Evolutionary conservation across 2,329 filamentous ascomycete genomes (phyloP), one percentile per base, ranked within the genome.

Genomic region (Gaeumannomyces sp.): DNA sequence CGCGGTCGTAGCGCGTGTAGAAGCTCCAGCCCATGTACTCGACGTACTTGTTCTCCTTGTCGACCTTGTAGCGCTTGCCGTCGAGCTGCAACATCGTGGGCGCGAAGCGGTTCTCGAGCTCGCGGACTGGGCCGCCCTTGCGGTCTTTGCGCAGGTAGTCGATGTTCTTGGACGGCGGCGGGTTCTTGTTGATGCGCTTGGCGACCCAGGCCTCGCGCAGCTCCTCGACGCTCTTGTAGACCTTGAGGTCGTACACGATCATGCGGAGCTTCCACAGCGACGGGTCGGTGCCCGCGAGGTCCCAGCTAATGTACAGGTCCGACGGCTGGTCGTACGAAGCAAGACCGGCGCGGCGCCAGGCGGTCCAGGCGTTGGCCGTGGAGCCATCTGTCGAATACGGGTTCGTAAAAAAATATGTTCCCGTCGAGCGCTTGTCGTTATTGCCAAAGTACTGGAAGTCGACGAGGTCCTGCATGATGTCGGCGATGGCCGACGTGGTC

Each of bases 21-120:
- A 85, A 84, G 4, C 77, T 76, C 73, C 80, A 85, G 25, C 80
- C 81, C 73, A 84, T 79, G 76, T 79, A 85, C 65, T 80, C 79
- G 50, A 85, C 75, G 67, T 80, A 84, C 62, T 77, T 75, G 65
- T 80, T 71, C 50, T 78, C 71, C 33, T 67, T 64, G 67, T 84
- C 82, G 19, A 84, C 63, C 62, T 72, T 73, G 70, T 79, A 79
- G 2, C 77, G 73, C 67, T 77, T 78, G 38, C 77, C 77, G 3
- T 75, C 75, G 2, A 77, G 66, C 67, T 77, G 76, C 19, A 76
- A 68, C 38, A 69, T 75, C 63, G 76, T 73, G 2, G 77, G 77
- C 2, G 76, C 75, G 4, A 74, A 69, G 5, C 69, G 72, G 6
- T 75, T 69, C 53, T 78, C 75, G 4, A 78, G 70, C 35, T 74